Conservation (phyloP, 768 basidiomycete species). For the Podaxis sp. region DNA sequence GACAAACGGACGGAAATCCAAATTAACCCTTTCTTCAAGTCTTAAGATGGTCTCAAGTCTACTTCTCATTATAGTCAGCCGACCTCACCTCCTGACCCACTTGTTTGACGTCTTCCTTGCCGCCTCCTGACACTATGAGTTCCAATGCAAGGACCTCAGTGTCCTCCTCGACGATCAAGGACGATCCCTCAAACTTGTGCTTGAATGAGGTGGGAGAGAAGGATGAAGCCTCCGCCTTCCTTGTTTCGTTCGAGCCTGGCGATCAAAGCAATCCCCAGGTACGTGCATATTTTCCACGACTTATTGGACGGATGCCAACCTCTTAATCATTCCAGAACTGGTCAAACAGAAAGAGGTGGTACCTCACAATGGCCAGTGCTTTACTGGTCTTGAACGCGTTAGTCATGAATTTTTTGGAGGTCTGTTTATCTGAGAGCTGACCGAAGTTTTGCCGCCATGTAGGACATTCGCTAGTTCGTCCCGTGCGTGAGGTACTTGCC, state of each 20-base stretch:
- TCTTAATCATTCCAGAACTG: constrained; percentile 41
- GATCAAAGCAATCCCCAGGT: constrained; percentile 52
- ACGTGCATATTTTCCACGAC: constrained; percentile 7
- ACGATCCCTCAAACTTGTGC: constrained; percentile 8
- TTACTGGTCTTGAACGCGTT: constrained; percentile 57
- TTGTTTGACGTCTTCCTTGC: not conserved
- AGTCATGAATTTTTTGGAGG: constrained; percentile 20
- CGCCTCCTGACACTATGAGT: not conserved
- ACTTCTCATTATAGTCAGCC: not conserved
- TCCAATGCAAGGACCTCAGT: constrained; percentile 15
- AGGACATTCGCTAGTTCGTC: constrained; percentile 68
- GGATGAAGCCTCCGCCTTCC: constrained; percentile 28
- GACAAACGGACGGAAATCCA: constrained; percentile 12
- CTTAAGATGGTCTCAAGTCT: constrained; percentile 2
- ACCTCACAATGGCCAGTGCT: constrained; percentile 47
- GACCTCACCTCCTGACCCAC: not conserved
- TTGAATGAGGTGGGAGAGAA: constrained; percentile 13
- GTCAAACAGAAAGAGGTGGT: constrained; percentile 47
- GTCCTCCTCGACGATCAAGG: constrained; percentile 20
- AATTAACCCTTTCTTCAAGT: not conserved
- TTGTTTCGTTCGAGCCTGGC: constrained; percentile 35
- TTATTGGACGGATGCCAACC: not conserved
- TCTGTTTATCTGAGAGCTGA: not conserved
- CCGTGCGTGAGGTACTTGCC: constrained; percentile 28
- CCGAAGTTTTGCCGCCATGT: constrained; percentile 7